Conservation (phyloP, 2,329 filamentous ascomycete genomes). For the Trichothecium roseum region DNA sequence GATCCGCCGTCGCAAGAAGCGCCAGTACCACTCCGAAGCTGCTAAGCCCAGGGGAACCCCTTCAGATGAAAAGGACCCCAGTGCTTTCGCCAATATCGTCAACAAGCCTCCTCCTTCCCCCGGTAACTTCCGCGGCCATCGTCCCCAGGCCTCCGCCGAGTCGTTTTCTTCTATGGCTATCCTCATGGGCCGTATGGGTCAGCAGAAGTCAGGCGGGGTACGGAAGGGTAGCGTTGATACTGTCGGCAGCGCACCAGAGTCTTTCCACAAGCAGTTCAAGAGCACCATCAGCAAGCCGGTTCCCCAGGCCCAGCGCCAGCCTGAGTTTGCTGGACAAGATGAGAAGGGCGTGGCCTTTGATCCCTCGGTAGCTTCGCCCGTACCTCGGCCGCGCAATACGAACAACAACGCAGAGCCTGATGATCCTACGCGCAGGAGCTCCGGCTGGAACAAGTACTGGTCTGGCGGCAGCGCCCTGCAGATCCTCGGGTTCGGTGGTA, state of each 20-base stretch:
- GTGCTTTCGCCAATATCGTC: constrained; percentile 33
- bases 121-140: constrained; percentile 38
- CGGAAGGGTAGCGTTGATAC: constrained; percentile 48
- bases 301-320: constrained; percentile 27
- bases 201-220: constrained; percentile 33
- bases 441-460: constrained; percentile 71
- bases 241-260: constrained; percentile 35
- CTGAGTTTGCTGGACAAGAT: constrained; percentile 24
- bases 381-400: constrained; percentile 22
- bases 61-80: constrained; percentile 49
- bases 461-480: constrained; percentile 61
- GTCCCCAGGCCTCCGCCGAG: constrained; percentile 39
- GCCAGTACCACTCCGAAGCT: constrained; percentile 32
- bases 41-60: neutral
- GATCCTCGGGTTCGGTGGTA: constrained; percentile 47
- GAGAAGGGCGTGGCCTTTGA: constrained; percentile 30
- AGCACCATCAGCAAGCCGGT: constrained; percentile 52
- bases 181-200: constrained; percentile 50
- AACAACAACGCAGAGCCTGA: constrained; percentile 19
- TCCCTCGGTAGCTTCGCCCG: constrained; percentile 21
- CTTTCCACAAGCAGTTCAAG: constrained; percentile 53
- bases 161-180: constrained; percentile 57
- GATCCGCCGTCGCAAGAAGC: constrained; percentile 37
- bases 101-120: constrained; percentile 20
- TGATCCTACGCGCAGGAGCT: constrained; percentile 47